Conservation (phyloP, 192 early-diverging fungal species). For the Linderina pennispora region DNA sequence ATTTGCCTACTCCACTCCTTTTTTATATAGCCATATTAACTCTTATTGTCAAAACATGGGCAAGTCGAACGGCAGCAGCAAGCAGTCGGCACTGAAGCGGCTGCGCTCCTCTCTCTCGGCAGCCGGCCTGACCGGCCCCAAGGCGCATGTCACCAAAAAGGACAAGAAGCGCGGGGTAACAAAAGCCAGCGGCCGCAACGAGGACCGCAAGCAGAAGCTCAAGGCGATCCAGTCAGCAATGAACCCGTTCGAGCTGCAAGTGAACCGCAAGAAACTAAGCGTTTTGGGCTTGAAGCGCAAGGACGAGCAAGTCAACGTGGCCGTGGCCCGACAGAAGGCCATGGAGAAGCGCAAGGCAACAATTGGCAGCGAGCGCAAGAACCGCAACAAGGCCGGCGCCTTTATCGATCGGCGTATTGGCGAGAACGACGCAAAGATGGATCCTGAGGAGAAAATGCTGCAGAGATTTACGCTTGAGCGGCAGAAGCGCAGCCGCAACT, state of each 20-base stretch:
- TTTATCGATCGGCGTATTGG: slow-evolving; percentile 94
- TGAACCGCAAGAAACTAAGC: slow-evolving; percentile 73
- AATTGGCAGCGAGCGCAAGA: slow-evolving; percentile 68
- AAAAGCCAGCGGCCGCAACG: slow-evolving; percentile 39
- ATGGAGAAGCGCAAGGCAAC: slow-evolving; percentile 86
- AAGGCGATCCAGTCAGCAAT: slow-evolving; percentile 39
- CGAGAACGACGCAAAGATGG: slow-evolving; percentile 79
- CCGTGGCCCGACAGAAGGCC: slow-evolving; percentile 70
- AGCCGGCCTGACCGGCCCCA: slow-evolving; percentile 71
- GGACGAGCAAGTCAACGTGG: slow-evolving; percentile 76
- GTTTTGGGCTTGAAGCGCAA: slow-evolving; percentile 80
- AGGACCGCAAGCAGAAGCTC: slow-evolving; percentile 29
- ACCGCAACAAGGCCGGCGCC: slow-evolving; percentile 61
- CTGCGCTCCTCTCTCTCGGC: slow-evolving; percentile 73
- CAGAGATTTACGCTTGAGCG: slow-evolving; percentile 87
- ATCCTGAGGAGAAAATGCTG: slow-evolving; percentile 94
- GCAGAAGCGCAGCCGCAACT: slow-evolving; percentile 43
- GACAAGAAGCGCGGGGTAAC: slow-evolving; percentile 60
- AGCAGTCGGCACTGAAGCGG: slow-evolving; percentile 72
- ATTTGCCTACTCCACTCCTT: too few species aligned
- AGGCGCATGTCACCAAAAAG: slow-evolving; percentile 54
- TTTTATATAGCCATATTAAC: too few species aligned
- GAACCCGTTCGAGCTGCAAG: slow-evolving; percentile 91
- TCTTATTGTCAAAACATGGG: too few species aligned
- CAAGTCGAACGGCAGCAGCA: slow-evolving; percentile 10